Evolutionary conservation across 495 filamentous ascomycete genomes (phyloP).

Genomic region (Penicillium fimorum): DNA sequence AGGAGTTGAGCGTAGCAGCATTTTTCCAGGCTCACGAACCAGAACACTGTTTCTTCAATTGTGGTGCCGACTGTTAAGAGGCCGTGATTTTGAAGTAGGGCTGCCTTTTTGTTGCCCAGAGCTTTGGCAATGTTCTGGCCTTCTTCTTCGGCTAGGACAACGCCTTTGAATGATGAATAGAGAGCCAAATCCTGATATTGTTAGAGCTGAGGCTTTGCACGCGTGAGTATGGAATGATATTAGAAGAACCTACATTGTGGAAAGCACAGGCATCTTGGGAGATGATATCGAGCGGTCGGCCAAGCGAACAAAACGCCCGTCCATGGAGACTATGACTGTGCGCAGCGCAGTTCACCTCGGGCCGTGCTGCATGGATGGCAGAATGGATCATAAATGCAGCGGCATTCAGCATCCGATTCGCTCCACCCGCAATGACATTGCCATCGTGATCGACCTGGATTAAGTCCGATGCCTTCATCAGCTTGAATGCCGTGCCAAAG

Average conservation of each 20-base stretch:
- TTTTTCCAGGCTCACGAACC: conserved; percentile 73
- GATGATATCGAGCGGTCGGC: conserved; percentile 66
- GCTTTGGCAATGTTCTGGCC: conserved; percentile 63
- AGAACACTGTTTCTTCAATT: conserved; percentile 64
- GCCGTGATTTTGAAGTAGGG: conserved; percentile 69
- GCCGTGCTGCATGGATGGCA: conserved; percentile 65
- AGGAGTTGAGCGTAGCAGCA: conserved; percentile 74
- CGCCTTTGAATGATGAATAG: conserved; percentile 67
- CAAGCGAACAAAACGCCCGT: conserved; percentile 64
- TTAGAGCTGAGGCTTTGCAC: conserved; percentile 13
- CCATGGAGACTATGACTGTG: conserved; percentile 74
- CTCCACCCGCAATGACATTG: conserved; percentile 66
- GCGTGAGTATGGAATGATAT: not conserved
- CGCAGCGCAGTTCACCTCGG: conserved; percentile 69
- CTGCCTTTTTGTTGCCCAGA: conserved; percentile 67
- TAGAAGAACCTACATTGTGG: conserved; percentile 45
- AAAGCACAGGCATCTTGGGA: conserved; percentile 72
- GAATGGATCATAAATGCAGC: conserved; percentile 69
- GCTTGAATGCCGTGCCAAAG: conserved; percentile 67
- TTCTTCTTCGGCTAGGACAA: conserved; percentile 71
- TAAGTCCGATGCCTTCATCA: conserved; percentile 68
- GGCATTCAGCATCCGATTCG: conserved; percentile 60
- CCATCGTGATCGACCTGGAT: conserved; percentile 67
- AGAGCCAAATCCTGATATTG: conserved; percentile 56
- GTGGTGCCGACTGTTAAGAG: conserved; percentile 55